A percentile compares a stretch with the other conserved stretches of the same genome.
phyloP scores from a whole-genome alignment of 2,329 filamentous ascomycete species.

The Diplodia seriata region DNA sequence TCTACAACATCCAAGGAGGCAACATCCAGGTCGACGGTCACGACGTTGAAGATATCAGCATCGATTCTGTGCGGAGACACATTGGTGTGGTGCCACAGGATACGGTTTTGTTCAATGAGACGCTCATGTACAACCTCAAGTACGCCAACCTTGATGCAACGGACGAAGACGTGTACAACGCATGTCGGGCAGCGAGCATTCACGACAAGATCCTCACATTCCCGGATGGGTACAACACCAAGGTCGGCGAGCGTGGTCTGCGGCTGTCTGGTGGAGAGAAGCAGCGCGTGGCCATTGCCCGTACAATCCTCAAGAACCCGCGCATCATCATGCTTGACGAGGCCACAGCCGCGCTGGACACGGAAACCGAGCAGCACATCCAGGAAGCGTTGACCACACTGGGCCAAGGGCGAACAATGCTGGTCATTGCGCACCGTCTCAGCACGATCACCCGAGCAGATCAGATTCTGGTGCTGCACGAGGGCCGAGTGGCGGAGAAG shows the following conservation, averaged over 20 bases:
- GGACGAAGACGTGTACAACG: slow-evolving; percentile 80
- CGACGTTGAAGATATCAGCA: slow-evolving; percentile 84
- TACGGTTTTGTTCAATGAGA: slow-evolving; percentile 93
- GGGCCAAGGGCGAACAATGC: slow-evolving; percentile 84
- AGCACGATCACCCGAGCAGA: slow-evolving; percentile 64
- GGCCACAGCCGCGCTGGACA: slow-evolving; percentile 89
- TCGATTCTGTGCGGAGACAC: slow-evolving; percentile 87
- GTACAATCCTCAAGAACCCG: slow-evolving; percentile 90
- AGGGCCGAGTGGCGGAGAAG: slow-evolving; percentile 59
- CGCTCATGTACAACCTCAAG: slow-evolving; percentile 90
- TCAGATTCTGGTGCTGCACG: slow-evolving; percentile 62
- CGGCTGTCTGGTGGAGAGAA: slow-evolving; percentile 90
- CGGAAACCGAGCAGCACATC: slow-evolving; percentile 91
- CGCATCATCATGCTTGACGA: slow-evolving; percentile 93
- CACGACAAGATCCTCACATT: slow-evolving; percentile 91
- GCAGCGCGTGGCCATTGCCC: slow-evolving; percentile 90
- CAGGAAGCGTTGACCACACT: slow-evolving; percentile 84
- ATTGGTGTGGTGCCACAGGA: slow-evolving; percentile 98
- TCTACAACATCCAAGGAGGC: slow-evolving; percentile 85
- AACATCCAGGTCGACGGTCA: slow-evolving; percentile 83
- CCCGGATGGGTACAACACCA: slow-evolving; percentile 86
- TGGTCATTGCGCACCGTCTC: slow-evolving; percentile 84
- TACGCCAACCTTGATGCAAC: slow-evolving; percentile 84
- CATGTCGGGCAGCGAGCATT: slow-evolving; percentile 86
- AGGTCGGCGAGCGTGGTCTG: slow-evolving; percentile 88